Conservation (phyloP, 768 basidiomycete species). For the Pholiota conissans region DNA sequence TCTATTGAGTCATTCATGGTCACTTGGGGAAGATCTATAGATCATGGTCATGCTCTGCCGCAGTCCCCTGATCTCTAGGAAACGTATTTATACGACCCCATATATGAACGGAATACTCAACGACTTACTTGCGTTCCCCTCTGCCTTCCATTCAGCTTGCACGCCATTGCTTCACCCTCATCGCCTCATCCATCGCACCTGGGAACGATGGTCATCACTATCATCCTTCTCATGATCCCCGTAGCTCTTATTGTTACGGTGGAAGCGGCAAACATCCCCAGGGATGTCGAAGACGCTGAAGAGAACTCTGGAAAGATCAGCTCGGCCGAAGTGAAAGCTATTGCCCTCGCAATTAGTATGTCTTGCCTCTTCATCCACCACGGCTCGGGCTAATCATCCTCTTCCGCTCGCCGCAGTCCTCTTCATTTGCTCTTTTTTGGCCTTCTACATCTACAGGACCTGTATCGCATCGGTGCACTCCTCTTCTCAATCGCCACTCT, state of each 20-base stretch:
- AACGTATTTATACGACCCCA: too few species aligned
- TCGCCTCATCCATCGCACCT: not conserved
- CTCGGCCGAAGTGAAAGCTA: not conserved
- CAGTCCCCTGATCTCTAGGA: too few species aligned
- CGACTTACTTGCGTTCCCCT: too few species aligned
- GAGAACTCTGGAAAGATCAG: not conserved
- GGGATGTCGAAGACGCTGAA: not conserved
- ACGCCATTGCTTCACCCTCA: not conserved
- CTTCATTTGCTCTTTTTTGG: not conserved
- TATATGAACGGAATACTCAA: too few species aligned
- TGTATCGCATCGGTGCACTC: not conserved
- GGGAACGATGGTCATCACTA: not conserved
- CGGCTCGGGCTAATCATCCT: not conserved
- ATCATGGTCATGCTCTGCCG: too few species aligned
- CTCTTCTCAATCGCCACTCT: not conserved
- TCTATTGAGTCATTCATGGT: too few species aligned
- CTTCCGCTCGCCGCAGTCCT: constrained; percentile 2
- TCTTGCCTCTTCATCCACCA: not conserved
- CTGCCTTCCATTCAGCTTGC: too few species aligned
- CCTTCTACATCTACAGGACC: constrained; percentile 8
- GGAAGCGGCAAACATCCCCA: not conserved
- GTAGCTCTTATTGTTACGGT: not conserved
- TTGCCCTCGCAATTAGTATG: constrained; percentile 14
- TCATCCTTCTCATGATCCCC: not conserved
- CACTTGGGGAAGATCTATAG: too few species aligned